These are phyloP conservation scores for Hevea brasiliensis DNA, from an alignment of 345 rosid species.

Conservation along the genomic window DNA sequence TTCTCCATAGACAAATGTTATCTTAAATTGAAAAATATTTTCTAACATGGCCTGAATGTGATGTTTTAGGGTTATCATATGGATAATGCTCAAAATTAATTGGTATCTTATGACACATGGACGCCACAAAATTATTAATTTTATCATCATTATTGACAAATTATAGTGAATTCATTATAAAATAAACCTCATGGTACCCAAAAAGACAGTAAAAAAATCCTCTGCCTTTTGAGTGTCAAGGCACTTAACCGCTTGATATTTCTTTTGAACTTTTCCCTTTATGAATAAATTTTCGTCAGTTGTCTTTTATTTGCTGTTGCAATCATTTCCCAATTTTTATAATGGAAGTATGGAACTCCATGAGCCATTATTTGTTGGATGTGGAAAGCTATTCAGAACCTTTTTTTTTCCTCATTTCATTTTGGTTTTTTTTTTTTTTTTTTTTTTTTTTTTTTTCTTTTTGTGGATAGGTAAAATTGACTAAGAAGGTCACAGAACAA, in stretches of 20 bases:
- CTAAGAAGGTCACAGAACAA: slow-evolving; percentile 93
- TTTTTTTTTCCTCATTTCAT: too few relatives aligned
- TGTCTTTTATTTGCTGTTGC: neutral
- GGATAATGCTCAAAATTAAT: neutral
- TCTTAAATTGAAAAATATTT: too few relatives aligned
- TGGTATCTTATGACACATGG: neutral
- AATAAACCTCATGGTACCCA: neutral
- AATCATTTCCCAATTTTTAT: neutral
- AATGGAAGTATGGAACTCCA: neutral
- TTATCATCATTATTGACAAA: neutral
- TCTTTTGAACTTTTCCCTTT: neutral
- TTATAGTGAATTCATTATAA: too few relatives aligned
- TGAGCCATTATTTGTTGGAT: neutral
- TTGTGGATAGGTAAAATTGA: slow-evolving; percentile 61
- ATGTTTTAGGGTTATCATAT: too few relatives aligned
- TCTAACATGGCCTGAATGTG: too few relatives aligned
- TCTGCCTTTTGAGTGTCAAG: neutral
- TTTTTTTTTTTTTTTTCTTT: slow-evolving; percentile 10
- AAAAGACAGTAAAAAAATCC: neutral
- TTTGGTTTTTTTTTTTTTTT: neutral
- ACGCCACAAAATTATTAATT: neutral
- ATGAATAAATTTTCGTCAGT: neutral
- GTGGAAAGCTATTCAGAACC: neutral
- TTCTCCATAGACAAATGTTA: too few relatives aligned
- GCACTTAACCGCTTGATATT: neutral